Conservation (phyloP, 257 asterid species). For the Anisodus acutangulus region DNA sequence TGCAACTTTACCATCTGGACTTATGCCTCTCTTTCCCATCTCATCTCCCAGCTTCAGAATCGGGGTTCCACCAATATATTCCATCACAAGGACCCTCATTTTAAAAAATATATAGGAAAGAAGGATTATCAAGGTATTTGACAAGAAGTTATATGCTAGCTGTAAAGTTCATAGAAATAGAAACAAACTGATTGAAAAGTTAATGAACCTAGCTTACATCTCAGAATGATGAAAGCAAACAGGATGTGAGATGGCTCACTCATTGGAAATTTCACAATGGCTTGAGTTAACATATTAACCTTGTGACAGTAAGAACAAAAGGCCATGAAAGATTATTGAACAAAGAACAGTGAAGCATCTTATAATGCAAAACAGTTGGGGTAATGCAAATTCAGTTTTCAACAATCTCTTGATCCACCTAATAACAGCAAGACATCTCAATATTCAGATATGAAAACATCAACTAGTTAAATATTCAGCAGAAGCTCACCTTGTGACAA, state of each 20-base stretch:
- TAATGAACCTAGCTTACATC: neutral
- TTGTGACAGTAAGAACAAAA: neutral
- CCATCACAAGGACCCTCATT: slow-evolving; percentile 95
- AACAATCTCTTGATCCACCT: slow-evolving; percentile 2
- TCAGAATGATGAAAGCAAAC: neutral
- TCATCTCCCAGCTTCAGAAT: slow-evolving; percentile 92
- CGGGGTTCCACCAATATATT: slow-evolving; percentile 88
- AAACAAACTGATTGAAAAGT: neutral
- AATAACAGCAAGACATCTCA: neutral
- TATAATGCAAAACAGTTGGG: neutral
- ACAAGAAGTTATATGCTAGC: neutral
- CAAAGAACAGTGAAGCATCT: neutral
- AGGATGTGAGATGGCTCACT: neutral
- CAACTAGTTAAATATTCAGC: neutral
- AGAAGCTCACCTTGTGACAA: slow-evolving; percentile 66
- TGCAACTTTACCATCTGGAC: slow-evolving; percentile 88
- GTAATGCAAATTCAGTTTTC: neutral
- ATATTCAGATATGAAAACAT: neutral
- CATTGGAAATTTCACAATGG: neutral
- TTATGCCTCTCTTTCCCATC: slow-evolving; percentile 91
- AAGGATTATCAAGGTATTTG: neutral
- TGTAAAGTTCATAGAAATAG: neutral
- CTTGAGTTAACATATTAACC: neutral
- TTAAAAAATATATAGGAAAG: slow-evolving; percentile 31
- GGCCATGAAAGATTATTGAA: neutral